These are phyloP conservation scores for Cladophialophora yegresii DNA, from an alignment of 2,329 filamentous ascomycete genomes.

Conservation along the genomic window DNA sequence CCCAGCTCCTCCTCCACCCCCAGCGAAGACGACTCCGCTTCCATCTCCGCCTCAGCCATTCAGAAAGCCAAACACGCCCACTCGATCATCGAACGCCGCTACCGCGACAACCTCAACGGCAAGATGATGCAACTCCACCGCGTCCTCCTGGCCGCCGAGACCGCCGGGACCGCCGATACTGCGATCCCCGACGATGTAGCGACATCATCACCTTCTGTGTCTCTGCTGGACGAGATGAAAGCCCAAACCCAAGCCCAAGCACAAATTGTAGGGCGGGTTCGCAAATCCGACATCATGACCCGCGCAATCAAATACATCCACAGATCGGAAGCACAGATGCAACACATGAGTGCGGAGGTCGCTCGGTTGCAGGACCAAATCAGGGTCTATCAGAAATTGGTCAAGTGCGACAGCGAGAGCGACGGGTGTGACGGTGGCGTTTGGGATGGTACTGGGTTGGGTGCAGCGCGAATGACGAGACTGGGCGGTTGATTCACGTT, in stretches of 20 bases:
- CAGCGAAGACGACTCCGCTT: slow-evolving; percentile 12
- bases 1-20: background rate
- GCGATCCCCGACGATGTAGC: background rate
- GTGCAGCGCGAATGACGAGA: too few species aligned
- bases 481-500: too few species aligned
- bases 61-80: slow-evolving; percentile 23
- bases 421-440: background rate
- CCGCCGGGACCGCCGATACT: background rate
- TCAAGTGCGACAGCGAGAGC: background rate
- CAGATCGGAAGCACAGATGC: slow-evolving; percentile 20
- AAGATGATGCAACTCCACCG: slow-evolving; percentile 30
- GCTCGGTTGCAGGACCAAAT: slow-evolving; percentile 21
- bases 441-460: too few species aligned
- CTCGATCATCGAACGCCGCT: slow-evolving; percentile 30
- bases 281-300: slow-evolving; percentile 30
- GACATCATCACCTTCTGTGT: too few species aligned
- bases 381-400: slow-evolving; percentile 12
- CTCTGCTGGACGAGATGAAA: background rate
- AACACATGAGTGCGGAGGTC: slow-evolving; percentile 23
- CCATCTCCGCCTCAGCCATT: slow-evolving; percentile 8
- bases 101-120: slow-evolving; percentile 32
- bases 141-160: slow-evolving; percentile 19
- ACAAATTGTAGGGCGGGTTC: slow-evolving; percentile 9
- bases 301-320: slow-evolving; percentile 31
- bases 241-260: background rate